Percentiles rank a stretch among this genome's conserved stretches.
phyloP scores from a whole-genome alignment of 805 yeast species.

The Kuraishia molischiana region DNA sequence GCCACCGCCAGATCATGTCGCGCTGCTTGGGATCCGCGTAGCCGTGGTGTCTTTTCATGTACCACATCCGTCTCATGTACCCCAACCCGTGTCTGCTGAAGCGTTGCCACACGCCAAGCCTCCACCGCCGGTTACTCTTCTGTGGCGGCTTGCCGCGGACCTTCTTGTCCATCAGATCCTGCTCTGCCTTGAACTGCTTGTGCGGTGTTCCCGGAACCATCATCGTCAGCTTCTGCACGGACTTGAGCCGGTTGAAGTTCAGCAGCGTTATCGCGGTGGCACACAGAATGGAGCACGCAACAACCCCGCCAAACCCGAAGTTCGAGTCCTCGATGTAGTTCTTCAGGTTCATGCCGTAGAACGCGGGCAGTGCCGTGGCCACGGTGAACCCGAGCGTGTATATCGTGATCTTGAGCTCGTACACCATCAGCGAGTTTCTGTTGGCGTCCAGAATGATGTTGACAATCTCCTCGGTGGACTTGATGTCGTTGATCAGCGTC shows the following conservation, averaged over 20 bases:
- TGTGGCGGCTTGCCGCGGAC: neutral
- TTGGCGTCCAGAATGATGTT: constrained; percentile 87
- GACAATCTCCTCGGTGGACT: constrained; percentile 87
- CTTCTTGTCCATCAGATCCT: neutral
- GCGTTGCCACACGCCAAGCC: neutral
- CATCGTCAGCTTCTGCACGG: constrained; percentile 62
- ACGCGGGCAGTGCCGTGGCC: constrained; percentile 78
- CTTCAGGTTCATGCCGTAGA: constrained; percentile 81
- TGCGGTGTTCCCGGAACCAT: constrained; percentile 21
- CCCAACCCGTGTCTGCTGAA: neutral
- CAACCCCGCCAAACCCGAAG: constrained; percentile 52
- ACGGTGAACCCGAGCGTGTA: constrained; percentile 80
- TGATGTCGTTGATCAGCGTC: constrained; percentile 70
- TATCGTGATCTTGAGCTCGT: constrained; percentile 73
- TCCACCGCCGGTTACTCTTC: neutral
- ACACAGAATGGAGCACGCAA: constrained; percentile 37
- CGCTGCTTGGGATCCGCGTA: constrained; percentile 22
- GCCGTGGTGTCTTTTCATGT: constrained; percentile 5
- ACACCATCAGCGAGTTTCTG: constrained; percentile 81
- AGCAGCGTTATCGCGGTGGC: constrained; percentile 45
- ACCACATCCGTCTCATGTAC: constrained; percentile 1
- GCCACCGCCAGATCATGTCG: constrained; percentile 48
- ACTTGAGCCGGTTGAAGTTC: constrained; percentile 45
- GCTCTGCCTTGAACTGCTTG: neutral
- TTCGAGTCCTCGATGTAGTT: constrained; percentile 66